Evolutionary conservation across 805 yeast genomes (phyloP).

Genomic region (Dipodascus geniculatus): DNA sequence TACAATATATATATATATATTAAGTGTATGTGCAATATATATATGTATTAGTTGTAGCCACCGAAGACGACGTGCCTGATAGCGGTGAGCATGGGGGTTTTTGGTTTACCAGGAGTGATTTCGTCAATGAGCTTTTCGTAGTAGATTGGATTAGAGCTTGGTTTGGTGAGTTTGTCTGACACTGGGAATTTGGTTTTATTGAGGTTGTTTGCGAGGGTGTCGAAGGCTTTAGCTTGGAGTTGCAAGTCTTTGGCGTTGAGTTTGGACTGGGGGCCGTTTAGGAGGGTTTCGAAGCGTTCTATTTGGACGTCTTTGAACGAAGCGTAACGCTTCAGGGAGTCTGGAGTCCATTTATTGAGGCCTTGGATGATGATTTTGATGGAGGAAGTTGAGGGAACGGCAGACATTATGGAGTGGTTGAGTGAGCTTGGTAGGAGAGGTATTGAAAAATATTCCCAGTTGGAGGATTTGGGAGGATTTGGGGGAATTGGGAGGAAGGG

Average conservation of each 20-base stretch:
- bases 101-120: constrained; percentile 59
- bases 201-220: constrained; percentile 11
- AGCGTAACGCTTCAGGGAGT: constrained; percentile 34
- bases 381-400: constrained; percentile 2
- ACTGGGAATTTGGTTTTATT: constrained; percentile 17
- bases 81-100: constrained; percentile 48
- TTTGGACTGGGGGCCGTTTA: constrained; percentile 11
- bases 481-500: background rate
- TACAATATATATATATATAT: background rate
- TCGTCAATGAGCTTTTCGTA: constrained; percentile 62
- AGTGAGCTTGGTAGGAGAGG: too few species aligned
- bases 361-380: constrained; percentile 16
- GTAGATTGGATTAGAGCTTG: constrained; percentile 79
- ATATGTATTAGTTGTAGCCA: constrained; percentile 18
- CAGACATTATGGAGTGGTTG: background rate
- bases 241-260: constrained; percentile 17
- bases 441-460: too few species aligned
- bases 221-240: constrained; percentile 17
- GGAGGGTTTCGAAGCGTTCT: constrained; percentile 26
- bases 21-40: too few species aligned
- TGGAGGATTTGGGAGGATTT: too few species aligned
- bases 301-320: constrained; percentile 38
- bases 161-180: constrained; percentile 48
- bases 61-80: constrained; percentile 69
- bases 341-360: constrained; percentile 26